Percentiles rank a stretch among this genome's conserved stretches.
phyloP scores from a whole-genome alignment of 306 rosid genomes.

The Lagenaria siceraria region DNA sequence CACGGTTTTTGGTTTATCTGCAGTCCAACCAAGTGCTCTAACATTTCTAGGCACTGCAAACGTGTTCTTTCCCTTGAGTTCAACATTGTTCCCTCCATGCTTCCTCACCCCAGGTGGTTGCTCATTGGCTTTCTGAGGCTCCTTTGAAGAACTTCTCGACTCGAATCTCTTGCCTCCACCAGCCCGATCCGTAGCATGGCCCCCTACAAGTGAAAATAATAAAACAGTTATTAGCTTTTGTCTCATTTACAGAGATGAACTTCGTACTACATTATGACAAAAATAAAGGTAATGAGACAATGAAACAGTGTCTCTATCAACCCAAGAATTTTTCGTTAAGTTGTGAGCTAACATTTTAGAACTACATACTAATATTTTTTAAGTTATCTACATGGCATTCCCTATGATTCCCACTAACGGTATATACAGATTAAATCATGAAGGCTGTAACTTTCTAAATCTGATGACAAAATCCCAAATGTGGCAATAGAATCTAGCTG shows the following conservation, averaged over 20 bases:
- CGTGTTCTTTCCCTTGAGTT: conserved; percentile 71
- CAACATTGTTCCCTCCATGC: conserved; percentile 27
- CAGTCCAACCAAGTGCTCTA: conserved; percentile 41
- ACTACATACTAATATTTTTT: background rate
- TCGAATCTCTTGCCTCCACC: conserved; percentile 22
- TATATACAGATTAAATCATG: background rate
- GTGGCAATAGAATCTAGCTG: background rate
- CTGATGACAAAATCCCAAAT: background rate
- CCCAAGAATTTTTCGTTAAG: background rate
- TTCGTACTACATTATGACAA: background rate
- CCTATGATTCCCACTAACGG: background rate
- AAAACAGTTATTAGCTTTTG: background rate
- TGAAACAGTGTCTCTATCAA: background rate
- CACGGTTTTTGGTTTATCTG: conserved; percentile 33
- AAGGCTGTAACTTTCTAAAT: background rate
- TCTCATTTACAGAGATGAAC: background rate
- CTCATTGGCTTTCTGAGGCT: conserved; percentile 15
- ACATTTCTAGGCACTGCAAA: conserved; percentile 77
- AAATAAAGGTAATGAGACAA: background rate
- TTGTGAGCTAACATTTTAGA: background rate
- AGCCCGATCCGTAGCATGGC: conserved; percentile 14
- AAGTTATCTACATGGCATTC: background rate
- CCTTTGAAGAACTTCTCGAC: conserved; percentile 35
- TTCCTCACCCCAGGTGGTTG: conserved; percentile 19
- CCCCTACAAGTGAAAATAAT: conserved; percentile 11